phyloP scores from a whole-genome alignment of 1,139 yeast genomes.

The Pichia sp. region DNA sequence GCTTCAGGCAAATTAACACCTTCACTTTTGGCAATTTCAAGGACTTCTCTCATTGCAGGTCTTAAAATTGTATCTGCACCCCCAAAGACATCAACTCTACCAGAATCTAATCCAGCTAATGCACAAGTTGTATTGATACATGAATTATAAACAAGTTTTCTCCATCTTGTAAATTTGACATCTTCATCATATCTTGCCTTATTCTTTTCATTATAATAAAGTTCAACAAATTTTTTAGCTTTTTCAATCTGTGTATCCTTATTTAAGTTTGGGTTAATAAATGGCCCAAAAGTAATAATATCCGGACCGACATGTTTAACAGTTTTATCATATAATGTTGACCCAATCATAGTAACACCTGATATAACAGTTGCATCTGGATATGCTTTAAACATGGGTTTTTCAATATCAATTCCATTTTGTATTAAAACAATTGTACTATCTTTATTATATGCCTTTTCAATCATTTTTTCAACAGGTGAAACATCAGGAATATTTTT shows the following conservation, averaged over 20 bases:
- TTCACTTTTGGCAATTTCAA: too few relatives aligned
- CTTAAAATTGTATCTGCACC: too few relatives aligned
- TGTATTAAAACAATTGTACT: slow-evolving; percentile 61
- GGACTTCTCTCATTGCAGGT: too few relatives aligned
- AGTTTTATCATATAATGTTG: slow-evolving; percentile 49
- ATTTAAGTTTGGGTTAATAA: slow-evolving; percentile 33
- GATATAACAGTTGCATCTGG: slow-evolving; percentile 57
- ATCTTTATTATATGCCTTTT: slow-evolving; percentile 44
- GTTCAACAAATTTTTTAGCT: slow-evolving; percentile 37
- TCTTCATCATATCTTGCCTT: slow-evolving; percentile 40
- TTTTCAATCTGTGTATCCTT: slow-evolving; percentile 30
- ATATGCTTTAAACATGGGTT: slow-evolving; percentile 47
- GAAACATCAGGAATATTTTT: slow-evolving; percentile 69
- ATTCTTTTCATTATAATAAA: slow-evolving; percentile 45
- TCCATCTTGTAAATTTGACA: slow-evolving; percentile 43
- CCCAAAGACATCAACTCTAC: too few relatives aligned
- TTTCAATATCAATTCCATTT: slow-evolving; percentile 72
- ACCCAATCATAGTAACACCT: slow-evolving; percentile 65
- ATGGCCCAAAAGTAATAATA: slow-evolving; percentile 49
- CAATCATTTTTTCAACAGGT: slow-evolving; percentile 51
- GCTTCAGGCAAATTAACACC: too few relatives aligned
- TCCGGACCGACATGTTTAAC: slow-evolving; percentile 50
- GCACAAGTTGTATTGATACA: too few relatives aligned
- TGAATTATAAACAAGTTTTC: too few relatives aligned
- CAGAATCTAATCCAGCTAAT: too few relatives aligned